Evolutionary conservation across 345 rosid species (phyloP), one percentile per base, ranked within the genome.

Genomic region (Garcia nutans): DNA sequence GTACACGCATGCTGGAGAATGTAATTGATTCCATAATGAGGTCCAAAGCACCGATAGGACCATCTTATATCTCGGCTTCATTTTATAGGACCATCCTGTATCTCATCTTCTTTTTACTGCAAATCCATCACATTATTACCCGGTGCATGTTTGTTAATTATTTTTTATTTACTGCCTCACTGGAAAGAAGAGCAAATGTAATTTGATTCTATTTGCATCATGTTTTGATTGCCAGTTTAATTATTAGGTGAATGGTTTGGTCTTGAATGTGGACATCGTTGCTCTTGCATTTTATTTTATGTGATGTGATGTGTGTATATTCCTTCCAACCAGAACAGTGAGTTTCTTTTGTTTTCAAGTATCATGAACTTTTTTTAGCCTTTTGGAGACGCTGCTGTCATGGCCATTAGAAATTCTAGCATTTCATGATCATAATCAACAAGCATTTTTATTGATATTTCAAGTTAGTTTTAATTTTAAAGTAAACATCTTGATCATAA

Each of bases 1-100:
- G 23, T 47, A 78, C 76, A 72, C 68, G 65, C 75, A 16, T 64
- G 69, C 16, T 24, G 74, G 73, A 81, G 79, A 75, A 52, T 76
- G 76, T 79, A 68, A 68, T 77, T 31, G 49, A 61, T 60, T 75
- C 57, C 67, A 69, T 67, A 71, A 73, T 28, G 74, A 50, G 80
- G 80, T 74, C 73, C 72, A 47, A 50, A 61, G 56, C 24, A 28
- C 63, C 68, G 19, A 60, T 15, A 41, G 70, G 72, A 57, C 67
- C 58, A 22, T 57, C 23, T 5, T 66, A 61, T 72, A 72, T 72
- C 68, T 19, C 49, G 7, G 65, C 31, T 42, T 17, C 10, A 31
- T 57, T 20, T 24, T 47, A 16, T n/a, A 41, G 70, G 72, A 57
- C 67, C 58, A 22, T 57, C 23, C 5, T 66, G 68, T 72, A 72